A percentile compares a stretch with the other conserved stretches of the same genome.
These are phyloP conservation scores for Beauveria rudraprayagi DNA, from an alignment of 2,329 filamentous ascomycete species.

Conservation along the genomic window DNA sequence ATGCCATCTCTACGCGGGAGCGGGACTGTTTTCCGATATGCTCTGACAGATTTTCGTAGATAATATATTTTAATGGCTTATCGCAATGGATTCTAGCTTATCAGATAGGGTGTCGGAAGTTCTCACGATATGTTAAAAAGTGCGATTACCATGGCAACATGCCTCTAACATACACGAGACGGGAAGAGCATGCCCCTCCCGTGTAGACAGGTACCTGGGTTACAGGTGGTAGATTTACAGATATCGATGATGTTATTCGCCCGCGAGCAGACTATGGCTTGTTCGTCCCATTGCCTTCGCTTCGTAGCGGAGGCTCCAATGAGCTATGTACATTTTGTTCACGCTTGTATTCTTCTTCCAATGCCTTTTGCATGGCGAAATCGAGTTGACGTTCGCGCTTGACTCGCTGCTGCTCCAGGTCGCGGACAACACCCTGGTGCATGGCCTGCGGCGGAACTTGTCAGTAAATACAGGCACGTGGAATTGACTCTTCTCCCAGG, in stretches of 20 bases:
- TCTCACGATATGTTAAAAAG: too few relatives aligned
- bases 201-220: background rate
- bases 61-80: too few relatives aligned
- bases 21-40: too few relatives aligned
- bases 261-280: background rate
- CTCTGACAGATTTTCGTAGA: too few relatives aligned
- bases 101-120: too few relatives aligned
- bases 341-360: constrained; percentile 87
- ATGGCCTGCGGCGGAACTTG: constrained; percentile 58
- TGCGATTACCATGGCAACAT: too few relatives aligned
- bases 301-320: constrained; percentile 18
- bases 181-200: too few relatives aligned
- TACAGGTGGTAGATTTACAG: constrained; percentile 1
- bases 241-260: constrained; percentile 11
- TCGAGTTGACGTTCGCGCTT: constrained; percentile 88
- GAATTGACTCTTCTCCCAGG: too few relatives aligned
- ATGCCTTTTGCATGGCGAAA: constrained; percentile 79
- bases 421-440: constrained; percentile 88
- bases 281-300: background rate
- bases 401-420: constrained; percentile 86
- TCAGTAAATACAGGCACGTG: background rate
- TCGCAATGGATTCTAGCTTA: too few relatives aligned
- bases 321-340: constrained; percentile 64
- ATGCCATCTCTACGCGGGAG: background rate
- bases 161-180: too few relatives aligned